Conservation (phyloP, 2,329 filamentous ascomycete genomes). For the Cladosporium sp. region DNA sequence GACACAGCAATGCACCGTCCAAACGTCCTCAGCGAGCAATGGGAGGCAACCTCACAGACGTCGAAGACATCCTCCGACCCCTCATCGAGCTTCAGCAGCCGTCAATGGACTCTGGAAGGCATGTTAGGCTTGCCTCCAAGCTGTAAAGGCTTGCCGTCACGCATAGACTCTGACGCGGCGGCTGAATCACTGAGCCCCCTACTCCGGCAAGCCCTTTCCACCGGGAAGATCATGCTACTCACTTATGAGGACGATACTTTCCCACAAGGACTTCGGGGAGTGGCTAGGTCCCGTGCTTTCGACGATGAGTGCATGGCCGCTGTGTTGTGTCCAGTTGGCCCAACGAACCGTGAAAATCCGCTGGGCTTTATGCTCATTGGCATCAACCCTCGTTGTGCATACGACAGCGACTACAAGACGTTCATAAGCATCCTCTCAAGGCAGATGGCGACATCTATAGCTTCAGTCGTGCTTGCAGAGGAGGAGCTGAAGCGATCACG, state of each 20-base stretch:
- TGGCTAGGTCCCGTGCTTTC: slow-evolving; percentile 64
- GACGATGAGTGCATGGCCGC: slow-evolving; percentile 28
- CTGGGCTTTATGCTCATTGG: slow-evolving; percentile 26
- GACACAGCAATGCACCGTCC: not conserved
- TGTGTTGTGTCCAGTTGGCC: slow-evolving; percentile 30
- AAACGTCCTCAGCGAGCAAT: not conserved
- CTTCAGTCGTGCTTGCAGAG: slow-evolving; percentile 24
- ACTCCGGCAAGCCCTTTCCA: slow-evolving; percentile 68
- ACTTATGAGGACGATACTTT: slow-evolving; percentile 59
- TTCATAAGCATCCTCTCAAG: slow-evolving; percentile 28
- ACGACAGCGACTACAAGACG: slow-evolving; percentile 27
- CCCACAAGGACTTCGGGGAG: slow-evolving; percentile 57
- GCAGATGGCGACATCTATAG: slow-evolving; percentile 17
- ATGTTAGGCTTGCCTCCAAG: slow-evolving; percentile 57
- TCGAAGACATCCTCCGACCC: not conserved
- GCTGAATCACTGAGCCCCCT: slow-evolving; percentile 68
- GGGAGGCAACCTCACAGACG: not conserved
- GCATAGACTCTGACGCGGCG: slow-evolving; percentile 63
- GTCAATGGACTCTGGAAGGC: slow-evolving; percentile 8
- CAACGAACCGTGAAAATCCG: slow-evolving; percentile 14
- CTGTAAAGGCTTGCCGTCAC: slow-evolving; percentile 54
- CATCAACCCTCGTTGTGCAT: slow-evolving; percentile 31
- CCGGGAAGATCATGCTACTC: slow-evolving; percentile 59
- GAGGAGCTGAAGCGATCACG: slow-evolving; percentile 59
- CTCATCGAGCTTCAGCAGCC: not conserved